These are phyloP conservation scores for Xylaria sp. DNA, from an alignment of 2,329 filamentous ascomycete genomes.

Conservation along the genomic window DNA sequence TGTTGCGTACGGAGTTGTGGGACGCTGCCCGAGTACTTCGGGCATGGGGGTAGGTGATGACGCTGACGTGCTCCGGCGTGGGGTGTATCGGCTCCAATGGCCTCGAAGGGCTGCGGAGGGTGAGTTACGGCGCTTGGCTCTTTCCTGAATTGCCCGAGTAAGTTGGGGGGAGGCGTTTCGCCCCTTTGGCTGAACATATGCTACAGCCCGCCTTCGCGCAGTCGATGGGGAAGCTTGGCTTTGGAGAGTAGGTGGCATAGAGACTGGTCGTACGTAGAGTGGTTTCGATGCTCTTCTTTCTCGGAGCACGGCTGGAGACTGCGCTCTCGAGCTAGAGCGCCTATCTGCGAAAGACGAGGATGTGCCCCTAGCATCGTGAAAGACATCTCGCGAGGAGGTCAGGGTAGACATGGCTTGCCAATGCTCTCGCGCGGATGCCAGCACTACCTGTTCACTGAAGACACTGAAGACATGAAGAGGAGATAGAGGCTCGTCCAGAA, in stretches of 20 bases:
- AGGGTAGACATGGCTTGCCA: conserved; percentile 55
- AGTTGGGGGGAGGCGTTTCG: conserved; percentile 55
- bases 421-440: conserved; percentile 55
- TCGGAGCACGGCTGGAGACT: conserved; percentile 54
- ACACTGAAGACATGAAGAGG: conserved; percentile 56
- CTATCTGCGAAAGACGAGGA: conserved; percentile 53
- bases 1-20: conserved; percentile 75
- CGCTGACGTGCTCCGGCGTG: conserved; percentile 62
- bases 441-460: conserved; percentile 57
- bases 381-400: conserved; percentile 53
- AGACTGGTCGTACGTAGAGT: conserved; percentile 63
- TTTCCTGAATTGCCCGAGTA: conserved; percentile 42
- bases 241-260: conserved; percentile 59
- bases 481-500: conserved; percentile 68
- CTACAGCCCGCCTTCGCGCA: conserved; percentile 59
- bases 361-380: conserved; percentile 42
- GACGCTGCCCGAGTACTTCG: conserved; percentile 51
- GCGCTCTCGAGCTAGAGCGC: conserved; percentile 53
- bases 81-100: conserved; percentile 55
- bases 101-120: conserved; percentile 65
- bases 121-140: conserved; percentile 61
- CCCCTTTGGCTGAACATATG: conserved; percentile 54
- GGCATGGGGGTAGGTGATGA: conserved; percentile 59
- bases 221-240: conserved; percentile 55
- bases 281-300: conserved; percentile 59